Conservation (phyloP, 2,329 filamentous ascomycete genomes). For the Colletotrichum limetticola region DNA sequence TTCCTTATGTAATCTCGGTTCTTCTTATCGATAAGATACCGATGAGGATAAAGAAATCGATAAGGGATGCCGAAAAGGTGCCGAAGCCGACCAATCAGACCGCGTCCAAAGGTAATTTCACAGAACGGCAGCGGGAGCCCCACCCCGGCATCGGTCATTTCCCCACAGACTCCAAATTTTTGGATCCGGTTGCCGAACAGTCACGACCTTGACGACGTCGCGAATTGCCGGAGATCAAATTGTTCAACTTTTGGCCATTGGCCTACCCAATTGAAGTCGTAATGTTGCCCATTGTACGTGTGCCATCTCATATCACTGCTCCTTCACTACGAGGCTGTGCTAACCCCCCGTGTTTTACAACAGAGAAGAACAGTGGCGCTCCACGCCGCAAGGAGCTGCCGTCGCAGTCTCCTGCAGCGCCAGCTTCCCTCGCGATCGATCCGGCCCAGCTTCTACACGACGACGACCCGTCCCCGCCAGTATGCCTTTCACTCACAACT, state of each 20-base stretch:
- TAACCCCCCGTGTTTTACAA: not conserved
- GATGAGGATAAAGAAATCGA: not conserved
- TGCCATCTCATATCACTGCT: not conserved
- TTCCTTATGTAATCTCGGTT: too few species aligned
- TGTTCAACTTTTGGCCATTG: conserved; percentile 7
- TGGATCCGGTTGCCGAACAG: not conserved
- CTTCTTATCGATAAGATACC: not conserved
- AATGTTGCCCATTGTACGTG: conserved; percentile 35
- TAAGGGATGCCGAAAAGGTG: not conserved
- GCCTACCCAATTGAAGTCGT: not conserved
- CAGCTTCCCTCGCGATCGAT: conserved; percentile 21
- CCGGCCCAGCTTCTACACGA: conserved; percentile 21
- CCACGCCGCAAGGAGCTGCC: conserved; percentile 41
- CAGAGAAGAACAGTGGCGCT: conserved; percentile 44
- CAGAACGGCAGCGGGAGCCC: conserved; percentile 10
- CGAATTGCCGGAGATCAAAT: conserved; percentile 2
- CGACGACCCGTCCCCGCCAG: conserved; percentile 44
- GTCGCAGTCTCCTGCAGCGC: conserved; percentile 61
- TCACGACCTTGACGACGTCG: conserved; percentile 11
- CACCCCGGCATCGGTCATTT: conserved; percentile 5
- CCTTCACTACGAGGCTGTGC: not conserved
- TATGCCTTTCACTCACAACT: conserved; percentile 73
- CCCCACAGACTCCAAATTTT: conserved; percentile 29
- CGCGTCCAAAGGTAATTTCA: conserved; percentile 12
- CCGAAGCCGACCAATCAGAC: conserved; percentile 13